Evolutionary conservation across 2,329 filamentous ascomycete species (phyloP).

Genomic region (Colletotrichum paranaense): DNA sequence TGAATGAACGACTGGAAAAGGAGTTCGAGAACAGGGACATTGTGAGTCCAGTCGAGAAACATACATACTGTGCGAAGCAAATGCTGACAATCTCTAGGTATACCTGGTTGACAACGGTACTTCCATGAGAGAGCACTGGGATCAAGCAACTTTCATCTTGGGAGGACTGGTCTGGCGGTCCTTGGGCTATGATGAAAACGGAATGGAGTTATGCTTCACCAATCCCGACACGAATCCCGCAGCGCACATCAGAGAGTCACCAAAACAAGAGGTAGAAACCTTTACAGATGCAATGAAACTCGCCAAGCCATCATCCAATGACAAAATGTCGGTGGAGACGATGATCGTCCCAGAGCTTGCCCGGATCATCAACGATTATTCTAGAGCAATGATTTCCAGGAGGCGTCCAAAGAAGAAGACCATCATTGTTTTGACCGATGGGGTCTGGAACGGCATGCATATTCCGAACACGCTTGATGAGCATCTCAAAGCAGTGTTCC

Average conservation of each 20-base stretch:
- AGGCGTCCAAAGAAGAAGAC: background rate
- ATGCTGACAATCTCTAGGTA: conserved; percentile 21
- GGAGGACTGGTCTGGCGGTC: conserved; percentile 40
- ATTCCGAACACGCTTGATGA: background rate
- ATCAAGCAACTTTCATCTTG: conserved; percentile 39
- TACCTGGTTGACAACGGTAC: conserved; percentile 45
- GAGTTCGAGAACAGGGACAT: conserved; percentile 6
- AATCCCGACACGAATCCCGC: background rate
- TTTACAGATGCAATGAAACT: background rate
- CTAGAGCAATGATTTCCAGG: background rate
- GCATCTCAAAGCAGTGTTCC: background rate
- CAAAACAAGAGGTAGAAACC: background rate
- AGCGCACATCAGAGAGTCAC: background rate
- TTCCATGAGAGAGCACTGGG: conserved; percentile 41
- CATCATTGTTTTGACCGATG: conserved; percentile 15
- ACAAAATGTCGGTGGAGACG: background rate
- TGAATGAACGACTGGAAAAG: background rate
- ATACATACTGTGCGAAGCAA: too few species aligned
- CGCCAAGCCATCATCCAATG: background rate
- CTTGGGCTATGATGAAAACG: conserved; percentile 42
- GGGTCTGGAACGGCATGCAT: conserved; percentile 1
- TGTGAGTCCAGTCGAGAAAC: too few species aligned
- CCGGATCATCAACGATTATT: conserved; percentile 21
- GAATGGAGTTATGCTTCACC: conserved; percentile 40
- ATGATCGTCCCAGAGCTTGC: background rate